Percentiles rank a stretch among this genome's conserved stretches.
Evolutionary conservation across 2,329 filamentous ascomycete species (phyloP).

Genomic region (Ilyonectria mors-panacis): DNA sequence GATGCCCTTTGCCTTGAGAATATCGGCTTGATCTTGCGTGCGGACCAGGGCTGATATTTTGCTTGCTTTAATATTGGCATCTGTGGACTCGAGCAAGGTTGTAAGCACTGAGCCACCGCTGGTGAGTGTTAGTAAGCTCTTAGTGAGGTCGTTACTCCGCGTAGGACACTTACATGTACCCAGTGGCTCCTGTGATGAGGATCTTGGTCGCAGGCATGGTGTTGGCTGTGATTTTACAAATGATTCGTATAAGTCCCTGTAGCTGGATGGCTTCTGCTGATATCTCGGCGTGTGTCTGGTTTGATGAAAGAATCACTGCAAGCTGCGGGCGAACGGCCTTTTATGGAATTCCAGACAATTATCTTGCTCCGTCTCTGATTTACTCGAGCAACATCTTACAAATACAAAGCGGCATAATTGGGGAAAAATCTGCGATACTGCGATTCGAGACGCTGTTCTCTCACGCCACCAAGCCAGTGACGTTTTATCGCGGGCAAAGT

Average conservation of each 20-base stretch:
- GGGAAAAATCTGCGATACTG: background rate
- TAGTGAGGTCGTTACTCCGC: background rate
- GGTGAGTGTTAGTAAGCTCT: background rate
- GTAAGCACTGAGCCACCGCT: constrained; percentile 48
- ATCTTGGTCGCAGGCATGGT: constrained; percentile 40
- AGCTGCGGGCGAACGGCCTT: background rate
- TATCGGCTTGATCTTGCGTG: constrained; percentile 45
- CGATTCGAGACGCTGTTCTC: background rate
- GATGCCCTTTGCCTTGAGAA: constrained; percentile 40
- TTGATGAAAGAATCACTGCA: background rate
- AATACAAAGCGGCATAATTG: background rate
- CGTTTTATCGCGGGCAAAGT: constrained; percentile 14
- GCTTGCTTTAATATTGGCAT: constrained; percentile 35
- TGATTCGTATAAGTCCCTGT: background rate
- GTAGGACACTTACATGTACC: constrained; percentile 43
- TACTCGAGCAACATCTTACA: background rate
- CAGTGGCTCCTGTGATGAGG: constrained; percentile 48
- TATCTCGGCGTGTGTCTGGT: background rate
- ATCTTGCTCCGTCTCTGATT: background rate
- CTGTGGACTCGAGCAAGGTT: constrained; percentile 38
- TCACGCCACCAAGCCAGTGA: background rate
- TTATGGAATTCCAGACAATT: background rate
- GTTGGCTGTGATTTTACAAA: background rate
- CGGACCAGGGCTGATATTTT: constrained; percentile 46
- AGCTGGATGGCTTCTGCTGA: background rate